Evolutionary conservation across 2,329 filamentous ascomycete genomes (phyloP).

Genomic region (Cladosporium sp.): DNA sequence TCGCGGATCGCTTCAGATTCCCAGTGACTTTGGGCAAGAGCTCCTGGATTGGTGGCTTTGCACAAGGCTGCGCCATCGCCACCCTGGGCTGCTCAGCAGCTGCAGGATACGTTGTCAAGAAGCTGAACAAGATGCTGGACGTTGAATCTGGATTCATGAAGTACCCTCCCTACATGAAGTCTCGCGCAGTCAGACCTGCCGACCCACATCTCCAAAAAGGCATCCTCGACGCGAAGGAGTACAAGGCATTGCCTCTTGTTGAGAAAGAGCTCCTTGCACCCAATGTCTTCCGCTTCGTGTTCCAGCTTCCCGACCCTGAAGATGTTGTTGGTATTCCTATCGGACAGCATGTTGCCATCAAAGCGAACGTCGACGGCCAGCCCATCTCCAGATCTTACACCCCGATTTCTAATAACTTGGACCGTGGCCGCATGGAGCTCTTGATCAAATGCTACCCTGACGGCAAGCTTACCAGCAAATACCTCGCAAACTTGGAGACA

Average conservation of each 20-base stretch:
- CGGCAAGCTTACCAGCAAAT: constrained; percentile 44
- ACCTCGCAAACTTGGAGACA: constrained; percentile 49
- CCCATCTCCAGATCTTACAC: constrained; percentile 28
- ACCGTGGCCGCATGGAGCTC: constrained; percentile 51
- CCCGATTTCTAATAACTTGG: constrained; percentile 35
- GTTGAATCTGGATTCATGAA: constrained; percentile 21
- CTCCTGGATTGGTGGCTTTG: constrained; percentile 31
- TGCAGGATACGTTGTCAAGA: constrained; percentile 18
- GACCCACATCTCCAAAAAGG: constrained; percentile 38
- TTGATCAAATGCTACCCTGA: constrained; percentile 55
- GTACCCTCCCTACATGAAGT: constrained; percentile 39
- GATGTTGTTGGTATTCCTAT: constrained; percentile 37
- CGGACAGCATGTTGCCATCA: constrained; percentile 39
- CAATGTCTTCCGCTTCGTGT: constrained; percentile 33
- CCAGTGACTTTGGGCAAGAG: background rate
- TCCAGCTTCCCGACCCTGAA: constrained; percentile 27
- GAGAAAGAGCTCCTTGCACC: constrained; percentile 24
- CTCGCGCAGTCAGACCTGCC: constrained; percentile 30
- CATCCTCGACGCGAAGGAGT: constrained; percentile 55
- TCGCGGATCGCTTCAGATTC: background rate
- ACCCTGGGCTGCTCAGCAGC: constrained; percentile 25
- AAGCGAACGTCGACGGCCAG: constrained; percentile 28
- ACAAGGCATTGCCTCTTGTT: constrained; percentile 49
- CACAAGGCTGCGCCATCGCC: constrained; percentile 43
- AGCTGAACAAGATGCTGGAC: constrained; percentile 23